These are phyloP conservation scores for Azolla pinnata DNA, from an alignment of 75 land plant species.

Conservation along the genomic window DNA sequence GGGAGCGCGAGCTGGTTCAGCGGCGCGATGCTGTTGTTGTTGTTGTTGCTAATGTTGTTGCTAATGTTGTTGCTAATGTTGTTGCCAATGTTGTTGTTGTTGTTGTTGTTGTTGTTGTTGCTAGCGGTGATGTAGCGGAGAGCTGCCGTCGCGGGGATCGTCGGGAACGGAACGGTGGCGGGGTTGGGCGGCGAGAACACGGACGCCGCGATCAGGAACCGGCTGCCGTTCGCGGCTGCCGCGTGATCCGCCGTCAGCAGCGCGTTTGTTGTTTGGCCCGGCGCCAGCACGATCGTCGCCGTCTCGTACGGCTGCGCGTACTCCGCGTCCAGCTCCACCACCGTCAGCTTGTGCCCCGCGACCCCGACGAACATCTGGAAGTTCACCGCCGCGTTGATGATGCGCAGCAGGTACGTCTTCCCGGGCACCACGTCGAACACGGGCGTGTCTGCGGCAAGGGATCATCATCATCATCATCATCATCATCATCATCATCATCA, in stretches of 20 bases:
- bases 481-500: too few relatives aligned
- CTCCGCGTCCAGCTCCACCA: conserved; percentile 22
- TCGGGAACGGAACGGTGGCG: conserved; percentile 10
- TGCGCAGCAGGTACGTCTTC: conserved; percentile 22
- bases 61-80: neutral
- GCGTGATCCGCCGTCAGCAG: conserved; percentile 14
- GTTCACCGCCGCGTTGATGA: conserved; percentile 29
- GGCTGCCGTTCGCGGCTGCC: too few relatives aligned
- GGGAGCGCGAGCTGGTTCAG: conserved; percentile 24
- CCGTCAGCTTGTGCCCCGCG: conserved; percentile 21
- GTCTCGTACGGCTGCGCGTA: conserved; percentile 17
- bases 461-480: too few relatives aligned
- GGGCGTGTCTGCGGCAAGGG: conserved; percentile 13
- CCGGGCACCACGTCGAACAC: conserved; percentile 13
- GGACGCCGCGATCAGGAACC: neutral
- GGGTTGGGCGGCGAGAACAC: conserved; percentile 5
- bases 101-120: too few relatives aligned
- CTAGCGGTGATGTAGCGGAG: conserved; percentile 15
- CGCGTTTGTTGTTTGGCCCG: conserved; percentile 30
- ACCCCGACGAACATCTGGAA: conserved; percentile 14
- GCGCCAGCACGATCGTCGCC: conserved; percentile 12
- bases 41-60: too few relatives aligned
- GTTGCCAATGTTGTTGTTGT: neutral
- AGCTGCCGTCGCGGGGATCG: conserved; percentile 40
- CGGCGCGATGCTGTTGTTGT: neutral